Evolutionary conservation across 163 green algal species (phyloP).

Genomic region (Scenedesmus sp.): DNA sequence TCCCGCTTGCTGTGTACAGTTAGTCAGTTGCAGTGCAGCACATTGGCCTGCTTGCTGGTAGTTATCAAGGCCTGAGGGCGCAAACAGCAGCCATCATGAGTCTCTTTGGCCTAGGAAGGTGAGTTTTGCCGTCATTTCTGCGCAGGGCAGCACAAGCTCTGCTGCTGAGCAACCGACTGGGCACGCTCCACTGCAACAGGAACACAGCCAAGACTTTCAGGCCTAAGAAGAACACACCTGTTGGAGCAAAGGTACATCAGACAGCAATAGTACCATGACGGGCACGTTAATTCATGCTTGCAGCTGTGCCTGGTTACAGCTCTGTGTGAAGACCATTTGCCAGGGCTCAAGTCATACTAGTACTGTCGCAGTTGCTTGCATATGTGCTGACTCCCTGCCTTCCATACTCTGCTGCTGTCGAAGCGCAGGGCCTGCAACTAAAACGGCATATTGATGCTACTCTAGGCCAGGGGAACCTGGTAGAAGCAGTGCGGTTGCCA

Average conservation of each 20-base stretch:
- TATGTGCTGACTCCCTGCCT: neutral
- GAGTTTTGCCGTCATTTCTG: neutral
- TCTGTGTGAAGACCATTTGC: neutral
- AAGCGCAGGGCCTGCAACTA: slow-evolving; percentile 85
- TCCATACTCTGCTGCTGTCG: neutral
- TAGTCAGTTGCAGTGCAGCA: slow-evolving; percentile 8
- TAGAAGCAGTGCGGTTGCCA: slow-evolving; percentile 88
- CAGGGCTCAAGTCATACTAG: neutral
- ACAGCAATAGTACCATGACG: neutral
- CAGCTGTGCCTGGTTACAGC: neutral
- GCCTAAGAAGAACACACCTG: slow-evolving; percentile 82
- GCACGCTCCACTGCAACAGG: slow-evolving; percentile 14
- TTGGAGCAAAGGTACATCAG: slow-evolving; percentile 81
- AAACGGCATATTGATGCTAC: slow-evolving; percentile 97
- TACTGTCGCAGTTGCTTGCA: neutral
- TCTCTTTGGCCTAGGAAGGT: slow-evolving; percentile 69
- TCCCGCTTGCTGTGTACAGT: neutral
- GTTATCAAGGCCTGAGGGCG: neutral
- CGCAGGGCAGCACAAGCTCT: neutral
- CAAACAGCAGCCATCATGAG: slow-evolving; percentile 54
- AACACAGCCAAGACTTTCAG: slow-evolving; percentile 76
- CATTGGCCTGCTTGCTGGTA: slow-evolving; percentile 2
- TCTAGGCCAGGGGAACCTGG: slow-evolving; percentile 88
- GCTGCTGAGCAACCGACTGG: neutral
- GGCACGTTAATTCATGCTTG: neutral